Evolutionary conservation across 257 asterid genomes (phyloP).

Genomic region (Gentiana straminea): DNA sequence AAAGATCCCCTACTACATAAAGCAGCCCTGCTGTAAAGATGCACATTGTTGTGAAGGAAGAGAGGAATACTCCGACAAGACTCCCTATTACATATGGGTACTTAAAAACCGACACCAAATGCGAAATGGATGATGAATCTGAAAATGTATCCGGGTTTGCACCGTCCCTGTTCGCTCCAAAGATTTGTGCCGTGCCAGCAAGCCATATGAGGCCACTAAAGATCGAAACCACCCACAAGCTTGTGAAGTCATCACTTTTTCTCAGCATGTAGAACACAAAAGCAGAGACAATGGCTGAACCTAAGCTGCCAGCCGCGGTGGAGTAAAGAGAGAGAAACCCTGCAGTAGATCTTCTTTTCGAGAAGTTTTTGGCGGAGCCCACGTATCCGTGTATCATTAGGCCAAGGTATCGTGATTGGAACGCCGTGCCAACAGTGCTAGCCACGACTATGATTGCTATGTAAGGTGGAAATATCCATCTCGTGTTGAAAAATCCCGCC

Average conservation of each 20-base stretch:
- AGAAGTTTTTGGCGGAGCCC: slow-evolving; percentile 44
- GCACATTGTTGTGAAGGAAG: slow-evolving; percentile 67
- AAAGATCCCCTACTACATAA: slow-evolving; percentile 51
- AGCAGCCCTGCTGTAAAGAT: slow-evolving; percentile 58
- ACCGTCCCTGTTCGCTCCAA: slow-evolving; percentile 28
- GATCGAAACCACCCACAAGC: slow-evolving; percentile 78
- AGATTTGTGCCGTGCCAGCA: slow-evolving; percentile 51
- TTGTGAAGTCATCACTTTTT: slow-evolving; percentile 53
- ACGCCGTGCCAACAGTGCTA: slow-evolving; percentile 49
- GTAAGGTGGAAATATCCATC: slow-evolving; percentile 78
- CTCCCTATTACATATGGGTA: slow-evolving; percentile 81
- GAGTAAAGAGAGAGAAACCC: slow-evolving; percentile 70
- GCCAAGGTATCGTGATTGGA: slow-evolving; percentile 70
- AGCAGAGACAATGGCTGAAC: slow-evolving; percentile 60
- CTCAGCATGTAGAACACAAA: slow-evolving; percentile 64
- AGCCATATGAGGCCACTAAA: slow-evolving; percentile 87
- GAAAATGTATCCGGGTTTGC: slow-evolving; percentile 6
- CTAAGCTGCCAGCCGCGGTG: slow-evolving; percentile 67
- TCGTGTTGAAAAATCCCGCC: slow-evolving; percentile 59
- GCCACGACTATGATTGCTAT: slow-evolving; percentile 59
- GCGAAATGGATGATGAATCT: slow-evolving; percentile 20
- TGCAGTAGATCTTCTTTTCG: slow-evolving; percentile 38
- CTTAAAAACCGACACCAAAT: slow-evolving; percentile 49
- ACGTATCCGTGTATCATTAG: slow-evolving; percentile 64
- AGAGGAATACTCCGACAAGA: slow-evolving; percentile 62